Base-by-base conservation (phyloP, 805 yeast genomes). In the Myxozyma monticola region DNA sequence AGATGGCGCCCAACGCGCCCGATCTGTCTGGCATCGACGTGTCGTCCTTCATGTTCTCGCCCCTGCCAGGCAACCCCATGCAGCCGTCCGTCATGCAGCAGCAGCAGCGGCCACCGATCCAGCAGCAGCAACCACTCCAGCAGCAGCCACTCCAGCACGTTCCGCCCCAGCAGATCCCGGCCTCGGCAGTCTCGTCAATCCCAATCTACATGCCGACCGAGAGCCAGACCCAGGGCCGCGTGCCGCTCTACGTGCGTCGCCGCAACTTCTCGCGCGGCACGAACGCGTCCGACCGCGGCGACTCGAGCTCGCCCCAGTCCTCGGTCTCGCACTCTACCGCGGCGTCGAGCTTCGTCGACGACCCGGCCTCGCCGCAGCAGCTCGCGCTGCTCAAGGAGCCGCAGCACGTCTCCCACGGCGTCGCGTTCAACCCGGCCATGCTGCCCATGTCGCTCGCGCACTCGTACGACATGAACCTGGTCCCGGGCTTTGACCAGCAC, bases 261-360 rank as follows among this genome's bases (percentile, higher is more conserved):
- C 43, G 43, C 20, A 31, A 42, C 20, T 22, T 38, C 14, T 33
- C 45, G 14, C 38, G 31, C 37, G 18, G 8, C 6, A 37, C 38
- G 31, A 24, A 22, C 38, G 26, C 17, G 24, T 26, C 40, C 35
- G 39, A 34, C 12, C 41, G 29, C 22, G 37, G 30, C 30, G 48
- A 29, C 22, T 45, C 48, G 26, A 37, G 35, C 42, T 45, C 48
- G n/a, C 38, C 42, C 4, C 38, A 25, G 20, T 37, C 48, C n/a
- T 37, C 48, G 20, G 25, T 29, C 26, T 37, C 42, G 30, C 41
- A 26, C 21, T 36, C 48, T 2, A 36, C 42, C 28, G 30, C 42
- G 5, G 48, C 42, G 14, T 44, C 42, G 12, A 29, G 38, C 12
- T 34, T 42, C 26, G 26, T 35, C 28, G 39, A 42, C 8, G 46